Percentiles rank a stretch among this genome's conserved stretches.
Conservation (phyloP, 2,329 filamentous ascomycete genomes). For the Cercospora zeina region DNA sequence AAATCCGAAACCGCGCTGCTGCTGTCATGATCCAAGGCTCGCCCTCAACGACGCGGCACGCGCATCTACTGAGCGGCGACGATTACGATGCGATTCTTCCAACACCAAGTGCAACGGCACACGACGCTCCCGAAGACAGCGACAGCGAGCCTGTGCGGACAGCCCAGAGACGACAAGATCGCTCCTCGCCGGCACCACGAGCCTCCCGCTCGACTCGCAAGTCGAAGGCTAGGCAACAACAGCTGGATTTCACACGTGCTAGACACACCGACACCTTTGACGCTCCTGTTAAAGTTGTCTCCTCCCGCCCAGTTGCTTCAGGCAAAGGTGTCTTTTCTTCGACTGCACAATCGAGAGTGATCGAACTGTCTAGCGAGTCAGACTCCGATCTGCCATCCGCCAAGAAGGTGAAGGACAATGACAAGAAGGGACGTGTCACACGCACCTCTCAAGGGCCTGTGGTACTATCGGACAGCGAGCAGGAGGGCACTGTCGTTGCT, state of each 20-base stretch:
- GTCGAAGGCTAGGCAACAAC: conserved; percentile 35
- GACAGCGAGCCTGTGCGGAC: conserved; percentile 31
- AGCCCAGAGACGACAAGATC: conserved; percentile 9
- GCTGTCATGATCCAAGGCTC: conserved; percentile 38
- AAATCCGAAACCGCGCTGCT: conserved; percentile 41
- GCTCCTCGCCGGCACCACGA: conserved; percentile 25
- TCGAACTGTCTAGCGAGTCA: conserved; percentile 31
- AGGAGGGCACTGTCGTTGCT: conserved; percentile 11
- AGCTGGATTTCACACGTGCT: conserved; percentile 36
- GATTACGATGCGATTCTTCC: conserved; percentile 22
- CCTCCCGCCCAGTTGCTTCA: conserved; percentile 27
- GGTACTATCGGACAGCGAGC: conserved; percentile 24
- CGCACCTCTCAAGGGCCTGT: conserved; percentile 22
- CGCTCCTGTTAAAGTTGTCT: conserved; percentile 30
- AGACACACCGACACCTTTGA: conserved; percentile 31
- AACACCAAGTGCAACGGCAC: conserved; percentile 29
- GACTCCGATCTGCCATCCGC: conserved; percentile 26
- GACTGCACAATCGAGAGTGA: conserved; percentile 22
- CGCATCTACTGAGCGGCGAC: conserved; percentile 20
- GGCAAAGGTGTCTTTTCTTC: conserved; percentile 37
- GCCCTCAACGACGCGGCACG: conserved; percentile 35
- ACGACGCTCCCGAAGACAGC: conserved; percentile 26
- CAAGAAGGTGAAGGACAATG: conserved; percentile 17
- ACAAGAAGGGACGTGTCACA: conserved; percentile 9
- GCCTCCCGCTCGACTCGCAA: conserved; percentile 19